Evolutionary conservation across 202 grass and related monocot species (phyloP).

Genomic region (Digitaria exilis): DNA sequence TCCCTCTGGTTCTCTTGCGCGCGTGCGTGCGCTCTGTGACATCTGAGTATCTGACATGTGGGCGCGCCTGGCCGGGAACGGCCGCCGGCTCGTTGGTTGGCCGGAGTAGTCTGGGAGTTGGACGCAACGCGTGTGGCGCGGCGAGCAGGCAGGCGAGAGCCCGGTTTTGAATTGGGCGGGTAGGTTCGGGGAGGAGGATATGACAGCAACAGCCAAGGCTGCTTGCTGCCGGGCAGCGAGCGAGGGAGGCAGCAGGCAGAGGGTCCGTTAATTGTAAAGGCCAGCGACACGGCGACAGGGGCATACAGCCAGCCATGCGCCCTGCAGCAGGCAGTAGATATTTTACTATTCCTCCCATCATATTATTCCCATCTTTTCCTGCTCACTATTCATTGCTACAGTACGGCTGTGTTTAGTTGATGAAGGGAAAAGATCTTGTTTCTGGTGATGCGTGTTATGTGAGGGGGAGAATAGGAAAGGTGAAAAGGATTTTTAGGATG

Average conservation of each 20-base stretch:
- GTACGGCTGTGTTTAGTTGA: no score
- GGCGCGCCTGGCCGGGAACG: neutral
- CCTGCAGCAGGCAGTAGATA: neutral
- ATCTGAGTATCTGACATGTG: no score
- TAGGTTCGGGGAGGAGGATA: neutral
- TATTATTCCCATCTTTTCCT: no score
- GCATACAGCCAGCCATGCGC: neutral
- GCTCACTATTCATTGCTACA: no score
- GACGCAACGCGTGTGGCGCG: constrained; percentile 36
- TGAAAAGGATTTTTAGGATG: no score
- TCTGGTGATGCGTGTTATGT: no score
- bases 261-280: constrained; percentile 36
- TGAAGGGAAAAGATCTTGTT: no score
- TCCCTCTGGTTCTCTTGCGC: neutral
- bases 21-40: neutral
- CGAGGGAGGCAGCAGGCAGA: neutral
- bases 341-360: no score
- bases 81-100: neutral
- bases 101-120: neutral
- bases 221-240: neutral
- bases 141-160: neutral
- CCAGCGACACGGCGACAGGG: neutral
- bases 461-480: no score
- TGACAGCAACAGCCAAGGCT: neutral
- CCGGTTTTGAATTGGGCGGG: constrained; percentile 46